phyloP scores from a whole-genome alignment of 2,329 filamentous ascomycete species.

The Davidsoniella australis region DNA sequence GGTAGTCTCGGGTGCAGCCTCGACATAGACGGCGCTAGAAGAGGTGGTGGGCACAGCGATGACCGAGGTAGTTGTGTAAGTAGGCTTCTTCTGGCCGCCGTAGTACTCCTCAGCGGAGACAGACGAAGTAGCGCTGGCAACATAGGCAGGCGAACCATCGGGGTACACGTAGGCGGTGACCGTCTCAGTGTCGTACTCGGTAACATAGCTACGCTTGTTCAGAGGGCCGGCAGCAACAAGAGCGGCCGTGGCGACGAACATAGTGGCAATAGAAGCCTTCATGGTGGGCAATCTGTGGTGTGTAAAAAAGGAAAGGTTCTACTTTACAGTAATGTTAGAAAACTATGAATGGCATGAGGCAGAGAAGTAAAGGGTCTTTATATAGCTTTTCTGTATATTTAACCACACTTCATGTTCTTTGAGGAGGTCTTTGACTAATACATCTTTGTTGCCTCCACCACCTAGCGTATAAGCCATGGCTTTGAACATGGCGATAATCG shows the following conservation, averaged over 20 bases:
- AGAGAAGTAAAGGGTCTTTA: too few species aligned
- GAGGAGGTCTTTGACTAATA: too few species aligned
- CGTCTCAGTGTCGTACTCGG: constrained; percentile 24
- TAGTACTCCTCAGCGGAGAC: constrained; percentile 7
- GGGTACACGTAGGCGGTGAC: constrained; percentile 21
- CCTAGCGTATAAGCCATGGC: too few species aligned
- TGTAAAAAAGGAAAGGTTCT: not conserved
- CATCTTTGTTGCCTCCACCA: too few species aligned
- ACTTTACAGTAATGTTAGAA: not conserved
- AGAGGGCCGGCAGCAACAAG: constrained; percentile 29
- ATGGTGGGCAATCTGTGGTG: constrained; percentile 22
- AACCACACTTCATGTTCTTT: not conserved
- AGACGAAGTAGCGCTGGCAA: constrained; percentile 11
- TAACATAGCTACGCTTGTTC: constrained; percentile 24
- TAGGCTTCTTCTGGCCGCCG: constrained; percentile 10
- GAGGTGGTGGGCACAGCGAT: constrained; percentile 11
- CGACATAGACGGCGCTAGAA: constrained; percentile 6
- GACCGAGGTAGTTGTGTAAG: constrained; percentile 13
- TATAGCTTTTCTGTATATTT: not conserved
- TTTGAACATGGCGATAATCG: not conserved
- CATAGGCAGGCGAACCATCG: constrained; percentile 14
- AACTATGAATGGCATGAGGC: not conserved
- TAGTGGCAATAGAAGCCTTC: constrained; percentile 29
- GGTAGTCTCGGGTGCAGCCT: constrained; percentile 7
- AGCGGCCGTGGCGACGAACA: constrained; percentile 29